Evolutionary conservation across 2,329 filamentous ascomycete species (phyloP).

Genomic region (Nectriaceae sp.): DNA sequence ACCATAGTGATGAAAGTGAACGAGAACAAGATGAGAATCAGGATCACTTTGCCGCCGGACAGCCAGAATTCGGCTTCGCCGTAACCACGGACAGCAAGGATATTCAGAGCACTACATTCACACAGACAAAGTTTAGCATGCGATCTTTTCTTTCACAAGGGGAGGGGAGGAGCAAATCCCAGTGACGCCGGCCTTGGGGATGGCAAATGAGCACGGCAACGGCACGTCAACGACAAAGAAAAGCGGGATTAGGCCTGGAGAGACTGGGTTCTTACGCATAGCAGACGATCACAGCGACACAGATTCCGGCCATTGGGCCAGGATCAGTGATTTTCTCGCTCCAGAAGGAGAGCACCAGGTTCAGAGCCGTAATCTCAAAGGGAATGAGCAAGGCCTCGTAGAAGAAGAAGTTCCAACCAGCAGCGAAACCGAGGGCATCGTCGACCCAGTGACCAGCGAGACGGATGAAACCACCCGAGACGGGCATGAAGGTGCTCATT

Average conservation of each 20-base stretch:
- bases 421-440: slow-evolving; percentile 61
- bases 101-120: slow-evolving; percentile 53
- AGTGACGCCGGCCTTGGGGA: slow-evolving; percentile 1
- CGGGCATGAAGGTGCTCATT: slow-evolving; percentile 64
- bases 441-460: slow-evolving; percentile 67
- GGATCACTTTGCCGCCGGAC: slow-evolving; percentile 62
- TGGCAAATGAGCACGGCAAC: slow-evolving; percentile 3
- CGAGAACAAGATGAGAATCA: slow-evolving; percentile 67
- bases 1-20: slow-evolving; percentile 83
- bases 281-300: slow-evolving; percentile 54
- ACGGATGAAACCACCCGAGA: slow-evolving; percentile 64
- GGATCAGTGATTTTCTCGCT: slow-evolving; percentile 54
- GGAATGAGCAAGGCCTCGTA: slow-evolving; percentile 46
- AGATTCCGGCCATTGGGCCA: slow-evolving; percentile 66
- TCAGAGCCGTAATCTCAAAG: slow-evolving; percentile 45
- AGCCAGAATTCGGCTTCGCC: slow-evolving; percentile 75
- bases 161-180: slow-evolving; percentile 7
- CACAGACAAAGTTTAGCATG: slow-evolving; percentile 31
- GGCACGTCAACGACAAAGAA: slow-evolving; percentile 9
- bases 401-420: slow-evolving; percentile 48
- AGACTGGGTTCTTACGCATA: slow-evolving; percentile 54
- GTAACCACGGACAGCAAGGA: slow-evolving; percentile 66
- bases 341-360: slow-evolving; percentile 45
- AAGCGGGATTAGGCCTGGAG: slow-evolving; percentile 3
- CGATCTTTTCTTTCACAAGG: slow-evolving; percentile 7